phyloP scores from a whole-genome alignment of 208 protist genomes.

The Trypanosoma boissoni region DNA sequence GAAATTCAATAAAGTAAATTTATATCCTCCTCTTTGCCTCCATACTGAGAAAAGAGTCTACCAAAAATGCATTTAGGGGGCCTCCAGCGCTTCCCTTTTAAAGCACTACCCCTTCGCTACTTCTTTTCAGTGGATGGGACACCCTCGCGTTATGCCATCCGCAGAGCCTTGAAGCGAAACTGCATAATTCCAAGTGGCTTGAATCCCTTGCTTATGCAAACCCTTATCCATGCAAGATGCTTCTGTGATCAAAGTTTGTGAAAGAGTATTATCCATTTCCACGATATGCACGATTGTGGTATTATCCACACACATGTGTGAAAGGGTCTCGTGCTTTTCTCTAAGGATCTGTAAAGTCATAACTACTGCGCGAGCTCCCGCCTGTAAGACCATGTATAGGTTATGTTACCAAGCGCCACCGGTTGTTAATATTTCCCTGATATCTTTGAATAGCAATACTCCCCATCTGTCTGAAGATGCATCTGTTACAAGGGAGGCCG shows the following conservation, averaged over 20 bases:
- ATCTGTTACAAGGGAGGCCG: background rate
- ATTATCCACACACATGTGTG: background rate
- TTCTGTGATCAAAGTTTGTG: background rate
- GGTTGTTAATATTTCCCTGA: background rate
- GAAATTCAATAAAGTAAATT: background rate
- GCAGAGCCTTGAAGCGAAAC: background rate
- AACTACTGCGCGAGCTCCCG: background rate
- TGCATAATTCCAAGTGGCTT: background rate
- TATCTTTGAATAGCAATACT: background rate
- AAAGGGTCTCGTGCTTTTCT: background rate
- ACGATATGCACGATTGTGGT: background rate
- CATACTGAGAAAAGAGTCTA: slow-evolving; percentile 1
- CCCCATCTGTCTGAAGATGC: background rate
- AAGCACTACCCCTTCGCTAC: background rate
- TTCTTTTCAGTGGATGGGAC: background rate
- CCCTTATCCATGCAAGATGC: background rate
- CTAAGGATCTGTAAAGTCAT: background rate
- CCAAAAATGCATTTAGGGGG: background rate
- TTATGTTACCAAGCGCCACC: background rate
- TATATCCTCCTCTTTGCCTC: slow-evolving; percentile 3
- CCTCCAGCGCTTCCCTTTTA: background rate
- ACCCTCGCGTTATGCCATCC: background rate
- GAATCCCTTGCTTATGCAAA: background rate
- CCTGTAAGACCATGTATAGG: background rate
- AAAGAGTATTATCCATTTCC: background rate